phyloP scores from a whole-genome alignment of 1,139 yeast genomes.

The Geotrichum carabidarum region DNA sequence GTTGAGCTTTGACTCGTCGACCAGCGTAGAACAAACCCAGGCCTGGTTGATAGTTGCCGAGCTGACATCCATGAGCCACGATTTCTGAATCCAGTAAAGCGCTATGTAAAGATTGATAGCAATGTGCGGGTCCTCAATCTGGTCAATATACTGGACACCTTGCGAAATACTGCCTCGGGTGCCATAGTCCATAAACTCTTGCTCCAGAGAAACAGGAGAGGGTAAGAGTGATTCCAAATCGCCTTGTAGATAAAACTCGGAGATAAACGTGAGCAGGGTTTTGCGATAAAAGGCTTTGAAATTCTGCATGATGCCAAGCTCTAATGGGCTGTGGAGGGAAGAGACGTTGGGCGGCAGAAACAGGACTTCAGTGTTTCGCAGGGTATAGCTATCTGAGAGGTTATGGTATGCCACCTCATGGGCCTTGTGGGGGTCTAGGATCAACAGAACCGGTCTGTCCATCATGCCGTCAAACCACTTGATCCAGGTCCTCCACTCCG shows the following conservation, averaged over 20 bases:
- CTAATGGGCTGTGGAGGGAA: conserved; percentile 11
- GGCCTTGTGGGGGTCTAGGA: conserved; percentile 17
- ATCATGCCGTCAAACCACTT: conserved; percentile 19
- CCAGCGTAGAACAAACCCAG: conserved; percentile 17
- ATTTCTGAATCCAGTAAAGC: conserved; percentile 16
- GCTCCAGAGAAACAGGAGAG: conserved; percentile 8
- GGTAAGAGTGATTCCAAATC: conserved; percentile 9
- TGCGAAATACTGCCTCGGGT: not conserved
- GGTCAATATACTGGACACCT: conserved; percentile 13
- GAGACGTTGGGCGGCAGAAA: conserved; percentile 15
- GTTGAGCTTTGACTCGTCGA: not conserved
- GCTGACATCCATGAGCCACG: conserved; percentile 15
- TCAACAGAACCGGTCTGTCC: conserved; percentile 15
- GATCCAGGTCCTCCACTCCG: conserved; percentile 18
- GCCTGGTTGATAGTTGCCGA: conserved; percentile 8
- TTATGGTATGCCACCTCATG: conserved; percentile 17
- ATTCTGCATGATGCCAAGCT: conserved; percentile 17
- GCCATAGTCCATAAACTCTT: not conserved
- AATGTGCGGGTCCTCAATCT: conserved; percentile 11
- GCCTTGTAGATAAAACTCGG: conserved; percentile 12
- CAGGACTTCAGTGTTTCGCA: conserved; percentile 11
- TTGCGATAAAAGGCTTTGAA: conserved; percentile 18
- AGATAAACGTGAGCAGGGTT: conserved; percentile 8
- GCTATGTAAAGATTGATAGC: conserved; percentile 15
- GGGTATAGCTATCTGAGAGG: conserved; percentile 6